Base-by-base conservation (phyloP, 352 stramenopile species). In the Pythium chondricola region DNA sequence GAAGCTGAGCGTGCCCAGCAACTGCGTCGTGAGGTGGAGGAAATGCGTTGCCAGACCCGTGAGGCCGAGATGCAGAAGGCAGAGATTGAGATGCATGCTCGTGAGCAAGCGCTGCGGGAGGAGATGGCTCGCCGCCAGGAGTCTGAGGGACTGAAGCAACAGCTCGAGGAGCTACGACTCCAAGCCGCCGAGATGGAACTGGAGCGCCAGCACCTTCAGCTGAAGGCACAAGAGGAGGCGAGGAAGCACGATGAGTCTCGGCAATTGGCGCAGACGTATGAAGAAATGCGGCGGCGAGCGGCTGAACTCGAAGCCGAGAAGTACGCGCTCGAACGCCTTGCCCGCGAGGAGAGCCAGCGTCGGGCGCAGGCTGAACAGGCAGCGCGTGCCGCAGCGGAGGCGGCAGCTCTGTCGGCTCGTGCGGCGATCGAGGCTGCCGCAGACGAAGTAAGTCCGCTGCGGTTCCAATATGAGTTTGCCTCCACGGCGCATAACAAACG, bases 281-380 rank as follows among this genome's bases (percentile, higher is more conserved):
- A 66, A 20, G 58, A 82, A 42, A 71, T 89, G 64, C 79, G 69
- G 29, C 48, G 51, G 0, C 40, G 39, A 32, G 76, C 79, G 16
- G 71, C 63, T 1, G 53, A 67, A 38, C 63, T 85, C 48, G 67
- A 84, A 45, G 52, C 71, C 30, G 61, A 88, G 24, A 71, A 84
- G 24, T 41, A 63, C 17, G 48, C 49, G 10, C 56, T 93, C 43
- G 67, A 85, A 52, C 25, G 65, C 11, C 58, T 71, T 35, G 69
- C 73, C 17, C 60, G 67, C 17, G 67, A 81, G 36, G 74, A 86
- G 48, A 56, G 71, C 11, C 56, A 57, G 16, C 67, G 68, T 44
- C 76, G 81, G n/a, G 59, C 83, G 24, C 68, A 85, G 40, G 81
- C 81, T 4, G 78, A 90, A 44, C 31, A 69, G 0, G 78, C 76